Conservation (phyloP, 768 basidiomycete species). For the Panellus pusillus region DNA sequence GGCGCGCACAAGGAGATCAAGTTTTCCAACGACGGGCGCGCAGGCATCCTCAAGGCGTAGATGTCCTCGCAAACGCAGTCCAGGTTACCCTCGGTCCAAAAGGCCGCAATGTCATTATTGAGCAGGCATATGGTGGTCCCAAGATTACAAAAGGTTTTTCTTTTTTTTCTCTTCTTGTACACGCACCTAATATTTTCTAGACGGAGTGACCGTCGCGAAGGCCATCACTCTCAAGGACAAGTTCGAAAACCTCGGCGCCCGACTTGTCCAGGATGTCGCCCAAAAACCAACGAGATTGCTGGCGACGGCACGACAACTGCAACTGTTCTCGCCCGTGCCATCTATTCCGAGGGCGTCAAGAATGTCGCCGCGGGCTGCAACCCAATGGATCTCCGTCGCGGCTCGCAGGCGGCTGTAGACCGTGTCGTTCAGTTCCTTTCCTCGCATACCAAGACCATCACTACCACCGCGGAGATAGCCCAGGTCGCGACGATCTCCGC, state of each 20-base stretch:
- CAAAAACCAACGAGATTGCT: conserved; percentile 93
- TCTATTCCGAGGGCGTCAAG: conserved; percentile 98
- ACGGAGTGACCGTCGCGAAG: conserved; percentile 98
- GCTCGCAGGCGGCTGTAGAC: conserved; percentile 94
- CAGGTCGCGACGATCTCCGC: conserved; percentile 97
- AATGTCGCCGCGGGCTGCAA: conserved; percentile 99
- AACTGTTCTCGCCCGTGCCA: conserved; percentile 94
- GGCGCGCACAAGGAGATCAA: conserved; percentile 95
- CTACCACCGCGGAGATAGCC: conserved; percentile 96
- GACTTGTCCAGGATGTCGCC: conserved; percentile 93
- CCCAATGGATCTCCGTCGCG: conserved; percentile 99
- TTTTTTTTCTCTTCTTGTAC: conserved; percentile 1
- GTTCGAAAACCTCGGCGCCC: conserved; percentile 97
- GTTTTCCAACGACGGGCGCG: conserved; percentile 94
- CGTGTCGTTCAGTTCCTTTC: conserved; percentile 91
- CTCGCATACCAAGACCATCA: conserved; percentile 87
- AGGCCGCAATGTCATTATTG: conserved; percentile 99
- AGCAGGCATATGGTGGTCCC: conserved; percentile 85
- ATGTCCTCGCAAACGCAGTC: conserved; percentile 95
- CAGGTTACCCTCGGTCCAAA: conserved; percentile 96
- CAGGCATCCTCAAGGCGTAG: conserved; percentile 92
- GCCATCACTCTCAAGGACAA: conserved; percentile 93
- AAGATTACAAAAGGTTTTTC: conserved; percentile 93
- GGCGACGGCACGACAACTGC: conserved; percentile 99
- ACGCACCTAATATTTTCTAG: conserved; percentile 36